Base-by-base conservation (phyloP, 345 rosid species). In the Eucalyptus sideroxylon region DNA sequence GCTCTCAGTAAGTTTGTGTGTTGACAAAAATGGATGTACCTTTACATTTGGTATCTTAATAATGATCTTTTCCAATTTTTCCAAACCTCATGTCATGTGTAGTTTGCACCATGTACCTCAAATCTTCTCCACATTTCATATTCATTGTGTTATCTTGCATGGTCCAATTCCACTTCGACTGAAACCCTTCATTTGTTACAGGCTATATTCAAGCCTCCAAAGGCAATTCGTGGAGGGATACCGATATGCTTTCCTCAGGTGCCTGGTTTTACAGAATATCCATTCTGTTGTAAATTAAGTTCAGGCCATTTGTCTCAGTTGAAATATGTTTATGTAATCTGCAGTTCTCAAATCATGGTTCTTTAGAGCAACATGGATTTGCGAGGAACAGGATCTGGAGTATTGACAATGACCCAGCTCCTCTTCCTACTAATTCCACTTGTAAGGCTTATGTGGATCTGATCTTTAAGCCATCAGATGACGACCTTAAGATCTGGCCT, bases 181-280 rank as follows among this genome's bases (percentile, higher is more conserved):
- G 42, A 49, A 60, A 15, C 45, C 62, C 31, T 45, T 60, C 51
- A 65, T 65, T 65, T 87, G 40, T 81, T 91, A 86, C 95, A 97
- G 99, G 97, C 98, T 65, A 89, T 91, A 51, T 97, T 95, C 93
- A 94, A 94, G 92, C 96, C 98, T 67, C 95, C 98, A 55, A 98
- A 96, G 92, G 95, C 98, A 65, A 96, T 98, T 87, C 97, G 98
- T 85, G 99, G 99, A 92, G 99, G 99, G 81, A 98, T 98, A 89
- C 99, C 99, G 5, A 91, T 98, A 87, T 97, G 99, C 92, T 98
- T 98, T 92, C 99, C 99, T 86, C 99, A 98, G 93, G 99, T 96
- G 91, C 87, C 93, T 91, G 88, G 88, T 88, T 89, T 65, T 88
- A 88, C 85, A 51, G 88, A 37, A 83, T 88, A 86, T 87, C 50